phyloP scores from a whole-genome alignment of 805 yeast genomes.

The Metschnikowia reukaufii region DNA sequence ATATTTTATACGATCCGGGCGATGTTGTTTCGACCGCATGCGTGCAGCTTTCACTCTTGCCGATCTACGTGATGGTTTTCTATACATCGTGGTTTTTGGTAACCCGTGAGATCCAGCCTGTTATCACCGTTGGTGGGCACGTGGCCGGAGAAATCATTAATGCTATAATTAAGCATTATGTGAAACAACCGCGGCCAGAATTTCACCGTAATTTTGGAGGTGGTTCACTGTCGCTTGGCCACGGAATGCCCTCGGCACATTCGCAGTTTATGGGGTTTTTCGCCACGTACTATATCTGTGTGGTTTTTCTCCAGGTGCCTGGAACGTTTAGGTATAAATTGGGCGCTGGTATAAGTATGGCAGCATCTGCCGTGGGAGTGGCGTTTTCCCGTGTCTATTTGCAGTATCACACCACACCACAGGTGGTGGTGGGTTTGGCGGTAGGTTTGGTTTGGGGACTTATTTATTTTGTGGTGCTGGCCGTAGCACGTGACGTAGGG shows the following conservation, averaged over 20 bases:
- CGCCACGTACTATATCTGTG: slow-evolving; percentile 54
- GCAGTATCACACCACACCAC: slow-evolving; percentile 70
- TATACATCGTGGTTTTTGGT: slow-evolving; percentile 81
- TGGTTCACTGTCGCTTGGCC: slow-evolving; percentile 53
- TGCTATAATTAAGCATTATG: slow-evolving; percentile 58
- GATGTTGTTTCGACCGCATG: slow-evolving; percentile 58
- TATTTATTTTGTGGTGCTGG: slow-evolving; percentile 52
- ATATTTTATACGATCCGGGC: slow-evolving; percentile 71
- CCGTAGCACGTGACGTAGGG: slow-evolving; percentile 64
- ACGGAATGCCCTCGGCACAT: slow-evolving; percentile 98
- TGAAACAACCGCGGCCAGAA: slow-evolving; percentile 77
- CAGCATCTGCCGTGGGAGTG: slow-evolving; percentile 41
- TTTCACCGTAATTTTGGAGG: slow-evolving; percentile 45
- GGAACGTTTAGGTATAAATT: slow-evolving; percentile 18
- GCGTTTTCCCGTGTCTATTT: slow-evolving; percentile 74
- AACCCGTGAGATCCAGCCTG: slow-evolving; percentile 83
- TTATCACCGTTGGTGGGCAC: slow-evolving; percentile 83
- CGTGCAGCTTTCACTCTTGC: slow-evolving; percentile 77
- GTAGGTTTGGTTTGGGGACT: slow-evolving; percentile 64
- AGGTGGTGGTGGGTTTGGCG: slow-evolving; percentile 69
- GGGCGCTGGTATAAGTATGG: slow-evolving; percentile 22
- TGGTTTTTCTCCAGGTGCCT: slow-evolving; percentile 41
- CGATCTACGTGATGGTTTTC: slow-evolving; percentile 74
- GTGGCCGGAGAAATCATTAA: slow-evolving; percentile 73
- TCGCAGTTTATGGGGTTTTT: slow-evolving; percentile 93